These are phyloP conservation scores for Solanum lycopersicoides DNA, from an alignment of 257 asterid species.

Conservation along the genomic window DNA sequence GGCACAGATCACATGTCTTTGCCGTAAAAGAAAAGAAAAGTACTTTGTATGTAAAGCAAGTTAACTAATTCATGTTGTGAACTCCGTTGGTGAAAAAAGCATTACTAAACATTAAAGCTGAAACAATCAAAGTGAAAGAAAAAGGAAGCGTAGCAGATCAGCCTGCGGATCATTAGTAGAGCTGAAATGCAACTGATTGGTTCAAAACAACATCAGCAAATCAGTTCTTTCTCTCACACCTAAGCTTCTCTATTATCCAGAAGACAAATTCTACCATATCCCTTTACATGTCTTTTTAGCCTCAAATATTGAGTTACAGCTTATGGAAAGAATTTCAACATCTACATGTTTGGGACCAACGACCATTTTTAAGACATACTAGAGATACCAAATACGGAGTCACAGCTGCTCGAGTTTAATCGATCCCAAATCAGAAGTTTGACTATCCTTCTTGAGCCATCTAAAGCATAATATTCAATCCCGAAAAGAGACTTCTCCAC, in stretches of 20 bases:
- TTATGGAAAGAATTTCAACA: neutral
- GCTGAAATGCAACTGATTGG: neutral
- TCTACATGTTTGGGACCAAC: neutral
- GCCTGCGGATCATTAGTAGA: neutral
- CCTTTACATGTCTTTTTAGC: neutral
- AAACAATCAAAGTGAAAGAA: neutral
- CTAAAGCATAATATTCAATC: neutral
- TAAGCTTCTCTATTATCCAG: neutral
- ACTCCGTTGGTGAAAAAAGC: neutral
- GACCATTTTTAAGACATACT: neutral
- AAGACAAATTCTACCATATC: neutral
- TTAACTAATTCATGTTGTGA: neutral
- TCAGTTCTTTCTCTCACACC: too few relatives aligned
- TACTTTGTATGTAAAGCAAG: neutral
- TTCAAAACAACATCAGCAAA: neutral
- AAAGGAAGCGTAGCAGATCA: neutral
- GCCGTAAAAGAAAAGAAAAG: neutral
- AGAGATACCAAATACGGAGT: neutral
- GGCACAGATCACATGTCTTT: neutral
- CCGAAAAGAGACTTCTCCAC: neutral
- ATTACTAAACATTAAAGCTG: neutral
- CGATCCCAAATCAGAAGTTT: neutral
- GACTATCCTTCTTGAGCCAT: neutral
- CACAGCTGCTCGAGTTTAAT: neutral
- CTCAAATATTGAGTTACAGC: neutral